Evolutionary conservation across 495 filamentous ascomycete genomes (phyloP), one percentile per base, ranked within the genome.

Genomic region (Trichocladium antarcticum): DNA sequence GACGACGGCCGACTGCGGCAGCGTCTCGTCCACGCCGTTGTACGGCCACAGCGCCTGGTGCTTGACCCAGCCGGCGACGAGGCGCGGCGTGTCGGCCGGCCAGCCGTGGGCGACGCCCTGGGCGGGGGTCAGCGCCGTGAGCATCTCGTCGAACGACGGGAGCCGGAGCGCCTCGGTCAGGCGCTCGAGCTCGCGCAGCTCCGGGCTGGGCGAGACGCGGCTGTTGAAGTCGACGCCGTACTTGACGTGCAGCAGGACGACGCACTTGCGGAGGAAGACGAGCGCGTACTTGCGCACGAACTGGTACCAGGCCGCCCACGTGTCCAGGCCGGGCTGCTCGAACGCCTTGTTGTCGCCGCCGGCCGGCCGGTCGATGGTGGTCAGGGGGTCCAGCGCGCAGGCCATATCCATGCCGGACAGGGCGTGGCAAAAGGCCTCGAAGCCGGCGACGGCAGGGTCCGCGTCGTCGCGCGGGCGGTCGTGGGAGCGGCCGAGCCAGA

Each of bases 141-240:
- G 78, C 57, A 96, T 81, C 50, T 92, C 82, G 51, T 92, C 81
- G 24, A 97, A 70, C 1, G 78, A 74, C 9, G 92, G 89, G 14
- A 99, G 61, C 15, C 80, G 75, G 28, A 99, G 70, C 8, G 74
- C 72, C 53, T 80, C 74, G 4, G 84, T 84, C 9, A 99, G 75
- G 14, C 92, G 81, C 37, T 84, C 79, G n/a, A 94, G 74, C 63
- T 97, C 92, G 14, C 86, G 74, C 16, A 75, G 74, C 55, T 83
- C 81, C 0, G 80, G 65, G 44, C 79, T 75, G 37, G 72, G 68
- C 49, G 82, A 78, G 17, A 84, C 75, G 10, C 84, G 80, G 58
- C 77, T 80, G 41, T 86, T 84, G 65, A 96, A 92, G 32, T 94
- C 83, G 34, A 95, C 78, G 12, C 90, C 89, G 60, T 84, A 87